Percentiles rank a stretch among this genome's conserved stretches.
phyloP scores from a whole-genome alignment of 352 stramenopile genomes.

The Pythium vanterpoolii region DNA sequence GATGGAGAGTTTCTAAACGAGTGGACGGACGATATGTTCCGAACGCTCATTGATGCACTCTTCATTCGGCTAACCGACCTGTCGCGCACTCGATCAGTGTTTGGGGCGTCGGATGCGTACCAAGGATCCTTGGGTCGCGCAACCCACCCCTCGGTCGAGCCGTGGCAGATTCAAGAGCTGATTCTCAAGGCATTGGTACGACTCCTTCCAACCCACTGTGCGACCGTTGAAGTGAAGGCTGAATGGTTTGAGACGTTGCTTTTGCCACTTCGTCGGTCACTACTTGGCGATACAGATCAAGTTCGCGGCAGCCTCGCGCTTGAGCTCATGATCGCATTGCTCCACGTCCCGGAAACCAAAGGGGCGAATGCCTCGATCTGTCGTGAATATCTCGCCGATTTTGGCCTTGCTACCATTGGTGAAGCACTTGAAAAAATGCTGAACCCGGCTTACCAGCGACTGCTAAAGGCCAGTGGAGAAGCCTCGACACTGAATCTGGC shows the following conservation, averaged over 20 bases:
- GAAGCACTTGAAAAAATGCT: constrained; percentile 72
- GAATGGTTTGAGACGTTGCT: constrained; percentile 65
- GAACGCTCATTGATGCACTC: constrained; percentile 56
- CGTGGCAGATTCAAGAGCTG: constrained; percentile 76
- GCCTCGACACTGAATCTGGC: constrained; percentile 29
- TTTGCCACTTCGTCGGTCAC: constrained; percentile 50
- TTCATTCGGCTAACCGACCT: constrained; percentile 54
- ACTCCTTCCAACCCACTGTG: constrained; percentile 54
- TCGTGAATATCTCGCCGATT: constrained; percentile 50
- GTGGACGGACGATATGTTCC: constrained; percentile 75
- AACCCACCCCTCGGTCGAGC: constrained; percentile 30
- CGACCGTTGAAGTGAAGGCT: constrained; percentile 45
- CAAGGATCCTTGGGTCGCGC: constrained; percentile 16
- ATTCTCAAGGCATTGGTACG: constrained; percentile 69
- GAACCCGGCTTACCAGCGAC: constrained; percentile 60
- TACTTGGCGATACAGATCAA: constrained; percentile 75
- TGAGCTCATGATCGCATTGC: constrained; percentile 60
- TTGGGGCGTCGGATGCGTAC: constrained; percentile 20
- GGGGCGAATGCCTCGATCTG: constrained; percentile 56
- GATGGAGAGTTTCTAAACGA: constrained; percentile 74
- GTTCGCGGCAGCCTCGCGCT: constrained; percentile 68
- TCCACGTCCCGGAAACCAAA: constrained; percentile 42
- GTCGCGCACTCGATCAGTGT: constrained; percentile 50
- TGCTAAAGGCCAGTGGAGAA: constrained; percentile 38
- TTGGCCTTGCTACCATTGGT: constrained; percentile 43